Base-by-base conservation (phyloP, 169 alveolate species). In the Babesia divergens region DNA sequence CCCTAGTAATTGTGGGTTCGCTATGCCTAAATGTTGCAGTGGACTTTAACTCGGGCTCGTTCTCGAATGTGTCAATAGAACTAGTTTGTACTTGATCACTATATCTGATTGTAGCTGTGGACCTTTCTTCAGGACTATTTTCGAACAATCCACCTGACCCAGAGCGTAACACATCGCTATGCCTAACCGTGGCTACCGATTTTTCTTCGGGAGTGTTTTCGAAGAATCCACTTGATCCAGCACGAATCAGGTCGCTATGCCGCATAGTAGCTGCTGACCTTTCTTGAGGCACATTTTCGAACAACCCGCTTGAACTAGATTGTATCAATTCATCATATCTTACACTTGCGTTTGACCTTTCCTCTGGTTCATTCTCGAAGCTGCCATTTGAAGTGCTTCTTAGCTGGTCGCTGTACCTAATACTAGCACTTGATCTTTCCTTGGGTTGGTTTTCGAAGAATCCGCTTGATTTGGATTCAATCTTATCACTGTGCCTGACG, bases 391-490 rank as follows among this genome's bases (percentile, higher is more conserved):
- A 26, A 14, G 9, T 16, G 14, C 29, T 3, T 3, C 18, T 32
- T 1, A 32, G 29, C 40, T 14, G 14, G 35, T 44, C 72, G 65
- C 52, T 38, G 31, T 53, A 54, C 32, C 71, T 65, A 1, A 59
- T 80, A 24, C 49, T 26, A 6, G 84, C 84, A 35, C 7, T n/a
- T 8, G 84, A 75, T 24, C 35, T 37, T 28, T 43, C 65, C 14
- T 34, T 64, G n/a, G 88, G 88, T 1, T 18, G 18, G 60, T 80
- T 80, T 22, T 80, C 88, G 32, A 58, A 80, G 14, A 49, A 35
- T 6, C 69, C 71, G 49, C 80, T 46, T 1, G 43, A 42, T 2
- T 6, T 24, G n/a, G 20, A 22, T 20, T 16, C 70, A n/a, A 40
- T 38, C 29, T 31, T 18, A 20, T 43, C 49, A 31, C 58, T 26